These are phyloP conservation scores for Rhizopogon rudus DNA, from an alignment of 768 basidiomycete genomes.

Conservation along the genomic window DNA sequence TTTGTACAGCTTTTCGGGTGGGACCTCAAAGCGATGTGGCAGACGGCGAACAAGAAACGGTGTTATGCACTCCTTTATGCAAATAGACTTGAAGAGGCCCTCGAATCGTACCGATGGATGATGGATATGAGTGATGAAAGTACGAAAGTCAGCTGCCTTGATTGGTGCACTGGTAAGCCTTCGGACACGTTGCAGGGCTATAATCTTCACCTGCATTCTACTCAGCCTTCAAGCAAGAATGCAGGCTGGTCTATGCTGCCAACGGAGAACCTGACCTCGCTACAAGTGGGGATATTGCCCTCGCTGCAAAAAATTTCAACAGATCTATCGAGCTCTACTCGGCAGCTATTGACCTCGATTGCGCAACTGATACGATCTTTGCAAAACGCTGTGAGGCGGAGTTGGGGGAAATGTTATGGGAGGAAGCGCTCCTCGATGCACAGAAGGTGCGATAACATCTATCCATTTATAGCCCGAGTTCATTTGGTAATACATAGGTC, in stretches of 20 bases:
- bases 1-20: background rate
- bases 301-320: background rate
- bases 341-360: background rate
- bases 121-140: background rate
- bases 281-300: background rate
- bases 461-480: background rate
- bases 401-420: background rate
- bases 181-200: background rate
- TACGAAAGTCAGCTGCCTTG: background rate
- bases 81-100: background rate
- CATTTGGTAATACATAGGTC: background rate
- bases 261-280: background rate
- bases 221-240: background rate
- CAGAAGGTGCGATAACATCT: background rate
- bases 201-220: background rate
- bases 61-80: background rate
- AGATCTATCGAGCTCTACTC: background rate
- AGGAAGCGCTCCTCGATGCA: background rate
- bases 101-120: background rate
- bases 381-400: background rate
- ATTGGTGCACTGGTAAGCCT: background rate
- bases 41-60: background rate
- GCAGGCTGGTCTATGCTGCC: background rate
- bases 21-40: background rate
- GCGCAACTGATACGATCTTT: background rate